Percentiles rank a stretch among this genome's conserved stretches.
Conservation (phyloP, 1,139 yeast genomes). For the Yamadazyma taylorii region DNA sequence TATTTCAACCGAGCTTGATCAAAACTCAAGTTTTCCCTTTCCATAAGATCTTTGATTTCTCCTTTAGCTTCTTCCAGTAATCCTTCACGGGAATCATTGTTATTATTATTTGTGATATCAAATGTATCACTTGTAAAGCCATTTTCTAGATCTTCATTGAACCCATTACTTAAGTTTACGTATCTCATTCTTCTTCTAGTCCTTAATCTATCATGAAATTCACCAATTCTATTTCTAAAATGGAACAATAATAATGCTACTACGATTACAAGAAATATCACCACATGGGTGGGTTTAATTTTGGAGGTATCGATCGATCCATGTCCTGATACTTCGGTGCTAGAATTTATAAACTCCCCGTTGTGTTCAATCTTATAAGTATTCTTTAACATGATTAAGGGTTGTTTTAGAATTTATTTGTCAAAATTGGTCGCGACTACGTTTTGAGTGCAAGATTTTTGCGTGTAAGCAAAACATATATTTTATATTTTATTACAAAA, state of each 20-base stretch:
- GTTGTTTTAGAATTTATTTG: too few relatives aligned
- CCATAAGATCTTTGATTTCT: slow-evolving; percentile 57
- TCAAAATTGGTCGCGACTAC: too few relatives aligned
- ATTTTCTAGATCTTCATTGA: slow-evolving; percentile 59
- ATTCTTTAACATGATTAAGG: too few relatives aligned
- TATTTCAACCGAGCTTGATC: slow-evolving; percentile 69
- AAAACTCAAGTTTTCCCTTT: slow-evolving; percentile 46
- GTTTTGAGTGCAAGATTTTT: too few relatives aligned
- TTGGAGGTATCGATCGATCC: slow-evolving; percentile 10
- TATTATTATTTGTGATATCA: slow-evolving; percentile 49
- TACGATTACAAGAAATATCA: slow-evolving; percentile 15
- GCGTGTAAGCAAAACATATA: too few relatives aligned
- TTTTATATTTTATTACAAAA: background rate
- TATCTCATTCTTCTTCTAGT: slow-evolving; percentile 23
- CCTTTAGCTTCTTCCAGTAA: slow-evolving; percentile 55
- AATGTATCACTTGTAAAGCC: slow-evolving; percentile 66
- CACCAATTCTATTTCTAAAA: slow-evolving; percentile 26
- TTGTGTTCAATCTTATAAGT: slow-evolving; percentile 11
- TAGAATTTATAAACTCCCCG: slow-evolving; percentile 6
- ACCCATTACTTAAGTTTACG: slow-evolving; percentile 31
- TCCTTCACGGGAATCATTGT: slow-evolving; percentile 58
- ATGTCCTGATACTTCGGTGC: slow-evolving; percentile 7
- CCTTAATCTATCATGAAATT: slow-evolving; percentile 26
- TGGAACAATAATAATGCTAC: slow-evolving; percentile 19
- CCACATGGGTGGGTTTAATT: slow-evolving; percentile 13